Evolutionary conservation across 192 early-diverging fungal species (phyloP).

Genomic region (Linnemannia exigua): DNA sequence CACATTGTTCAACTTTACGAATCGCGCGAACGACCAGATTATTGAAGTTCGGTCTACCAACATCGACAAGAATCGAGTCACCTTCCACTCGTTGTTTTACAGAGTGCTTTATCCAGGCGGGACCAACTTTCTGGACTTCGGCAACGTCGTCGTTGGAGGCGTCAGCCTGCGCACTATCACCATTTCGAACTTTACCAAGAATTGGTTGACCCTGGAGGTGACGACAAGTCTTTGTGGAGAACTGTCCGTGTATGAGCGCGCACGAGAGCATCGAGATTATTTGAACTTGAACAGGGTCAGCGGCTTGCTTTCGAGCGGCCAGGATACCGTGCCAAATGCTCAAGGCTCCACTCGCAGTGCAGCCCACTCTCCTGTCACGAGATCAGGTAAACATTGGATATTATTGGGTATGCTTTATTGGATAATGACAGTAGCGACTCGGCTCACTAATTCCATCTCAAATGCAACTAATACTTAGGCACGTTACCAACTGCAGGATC

Average conservation of each 20-base stretch:
- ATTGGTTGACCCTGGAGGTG: constrained; percentile 60
- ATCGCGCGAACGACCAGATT: constrained; percentile 90
- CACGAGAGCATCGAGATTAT: constrained; percentile 35
- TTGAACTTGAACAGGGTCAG: constrained; percentile 21
- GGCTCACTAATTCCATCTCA: not conserved
- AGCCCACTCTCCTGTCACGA: not conserved
- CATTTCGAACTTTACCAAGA: constrained; percentile 87
- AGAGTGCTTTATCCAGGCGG: constrained; percentile 87
- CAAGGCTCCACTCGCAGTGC: not conserved
- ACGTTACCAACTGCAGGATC: not conserved
- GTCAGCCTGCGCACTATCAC: constrained; percentile 82
- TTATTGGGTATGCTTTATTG: not conserved
- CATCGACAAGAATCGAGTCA: constrained; percentile 96
- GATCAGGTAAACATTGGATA: constrained; percentile 19
- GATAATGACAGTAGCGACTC: not conserved
- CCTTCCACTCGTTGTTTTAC: constrained; percentile 97
- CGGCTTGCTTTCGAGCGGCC: constrained; percentile 6
- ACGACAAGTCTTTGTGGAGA: constrained; percentile 61
- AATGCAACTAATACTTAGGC: not conserved
- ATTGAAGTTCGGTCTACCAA: constrained; percentile 95
- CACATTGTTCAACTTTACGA: constrained; percentile 91
- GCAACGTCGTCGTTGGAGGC: constrained; percentile 87
- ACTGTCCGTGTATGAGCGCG: constrained; percentile 55
- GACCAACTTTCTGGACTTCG: constrained; percentile 97
- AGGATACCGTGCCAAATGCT: not conserved